Conservation (phyloP, 2,329 filamentous ascomycete genomes). For the Diplodia sapinea region DNA sequence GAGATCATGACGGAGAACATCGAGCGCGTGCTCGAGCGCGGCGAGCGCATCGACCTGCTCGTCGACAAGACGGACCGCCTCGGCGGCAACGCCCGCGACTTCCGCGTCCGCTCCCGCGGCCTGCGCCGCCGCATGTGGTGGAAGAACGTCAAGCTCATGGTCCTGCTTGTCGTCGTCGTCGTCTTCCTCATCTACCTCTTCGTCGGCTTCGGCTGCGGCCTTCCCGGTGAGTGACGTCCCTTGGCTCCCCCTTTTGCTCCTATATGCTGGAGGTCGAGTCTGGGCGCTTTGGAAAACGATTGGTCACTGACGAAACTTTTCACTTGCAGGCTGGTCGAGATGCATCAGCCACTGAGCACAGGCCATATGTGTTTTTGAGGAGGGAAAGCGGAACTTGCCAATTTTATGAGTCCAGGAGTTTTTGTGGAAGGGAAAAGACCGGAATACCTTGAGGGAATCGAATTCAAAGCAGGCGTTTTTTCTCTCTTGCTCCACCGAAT, state of each 20-base stretch:
- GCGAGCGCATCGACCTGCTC: constrained; percentile 89
- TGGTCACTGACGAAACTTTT: background rate
- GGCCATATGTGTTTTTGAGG: background rate
- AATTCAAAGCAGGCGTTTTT: constrained; percentile 18
- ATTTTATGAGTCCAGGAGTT: constrained; percentile 6
- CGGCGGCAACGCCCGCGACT: constrained; percentile 87
- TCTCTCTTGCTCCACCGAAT: background rate
- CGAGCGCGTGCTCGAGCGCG: constrained; percentile 80
- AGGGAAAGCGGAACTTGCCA: background rate
- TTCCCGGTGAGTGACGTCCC: constrained; percentile 58
- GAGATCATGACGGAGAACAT: constrained; percentile 98
- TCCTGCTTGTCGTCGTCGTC: constrained; percentile 72
- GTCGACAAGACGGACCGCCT: constrained; percentile 96
- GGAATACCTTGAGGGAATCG: constrained; percentile 11
- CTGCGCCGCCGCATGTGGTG: constrained; percentile 97
- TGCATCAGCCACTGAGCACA: constrained; percentile 42
- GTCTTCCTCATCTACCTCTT: constrained; percentile 74
- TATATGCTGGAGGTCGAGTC: background rate
- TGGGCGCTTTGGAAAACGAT: background rate
- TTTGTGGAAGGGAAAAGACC: constrained; percentile 7
- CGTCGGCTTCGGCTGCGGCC: constrained; percentile 73
- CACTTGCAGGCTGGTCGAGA: constrained; percentile 44
- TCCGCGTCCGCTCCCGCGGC: constrained; percentile 83
- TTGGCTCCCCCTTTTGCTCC: background rate
- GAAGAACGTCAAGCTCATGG: constrained; percentile 98